Evolutionary conservation across 2,329 filamentous ascomycete species (phyloP).

Genomic region (Hirsutella minnesotensis): DNA sequence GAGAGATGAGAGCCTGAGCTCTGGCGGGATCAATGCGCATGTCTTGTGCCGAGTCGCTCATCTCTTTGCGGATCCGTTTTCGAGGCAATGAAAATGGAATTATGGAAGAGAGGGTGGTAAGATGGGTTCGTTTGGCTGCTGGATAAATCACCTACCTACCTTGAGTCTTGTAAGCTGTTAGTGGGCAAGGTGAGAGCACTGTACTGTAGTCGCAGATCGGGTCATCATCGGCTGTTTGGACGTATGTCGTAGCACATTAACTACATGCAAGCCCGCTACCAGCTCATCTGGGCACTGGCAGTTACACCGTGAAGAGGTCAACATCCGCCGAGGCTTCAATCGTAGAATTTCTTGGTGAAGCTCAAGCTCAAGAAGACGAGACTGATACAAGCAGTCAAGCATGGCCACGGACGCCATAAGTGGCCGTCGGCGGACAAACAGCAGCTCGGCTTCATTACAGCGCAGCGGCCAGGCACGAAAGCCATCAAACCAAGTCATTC

Average conservation of each 20-base stretch:
- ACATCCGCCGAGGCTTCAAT: too few relatives aligned
- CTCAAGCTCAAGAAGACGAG: too few relatives aligned
- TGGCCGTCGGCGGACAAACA: conserved; percentile 34
- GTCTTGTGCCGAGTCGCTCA: conserved; percentile 30
- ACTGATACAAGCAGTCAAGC: neutral
- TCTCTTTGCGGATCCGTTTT: conserved; percentile 12
- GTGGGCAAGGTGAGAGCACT: neutral
- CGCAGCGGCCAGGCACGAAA: conserved; percentile 30
- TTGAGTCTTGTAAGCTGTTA: too few relatives aligned
- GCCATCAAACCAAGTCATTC: conserved; percentile 22
- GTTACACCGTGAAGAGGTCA: too few relatives aligned
- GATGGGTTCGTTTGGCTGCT: neutral
- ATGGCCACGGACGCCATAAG: conserved; percentile 20
- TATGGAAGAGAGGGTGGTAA: neutral
- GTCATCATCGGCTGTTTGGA: conserved; percentile 19
- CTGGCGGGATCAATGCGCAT: conserved; percentile 54
- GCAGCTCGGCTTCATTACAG: conserved; percentile 23
- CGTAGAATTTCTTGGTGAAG: too few relatives aligned
- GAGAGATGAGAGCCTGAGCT: conserved; percentile 49
- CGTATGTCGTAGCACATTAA: too few relatives aligned
- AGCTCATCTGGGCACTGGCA: too few relatives aligned
- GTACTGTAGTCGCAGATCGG: conserved; percentile 13
- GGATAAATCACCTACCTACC: neutral
- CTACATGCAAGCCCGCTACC: too few relatives aligned
- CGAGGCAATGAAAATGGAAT: neutral